Evolutionary conservation across 2,329 filamentous ascomycete species (phyloP), one percentile per base, ranked within the genome.

Genomic region (Aspergillus tamarii): DNA sequence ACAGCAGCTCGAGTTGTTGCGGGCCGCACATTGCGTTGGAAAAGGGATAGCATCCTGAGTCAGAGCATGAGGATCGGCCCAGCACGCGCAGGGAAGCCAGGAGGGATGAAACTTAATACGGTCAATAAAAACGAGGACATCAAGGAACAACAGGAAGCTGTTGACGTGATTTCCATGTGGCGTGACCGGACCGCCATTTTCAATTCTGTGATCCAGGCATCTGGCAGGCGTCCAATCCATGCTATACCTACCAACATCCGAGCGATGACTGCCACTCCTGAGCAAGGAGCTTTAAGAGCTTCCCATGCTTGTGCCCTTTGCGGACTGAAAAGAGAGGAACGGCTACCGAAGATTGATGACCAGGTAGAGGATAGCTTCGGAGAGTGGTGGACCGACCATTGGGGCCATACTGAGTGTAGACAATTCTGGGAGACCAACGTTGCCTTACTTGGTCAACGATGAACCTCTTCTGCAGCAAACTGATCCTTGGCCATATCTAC

Each of bases 321-420:
- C 77, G 94, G 94, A 0, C 78, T 98, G 67, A 95, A 92, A 80
- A 84, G 94, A 67, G 93, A 97, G 46, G 94, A 98, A 80, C 85
- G 94, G 57, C 84, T 97, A 12, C 77, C 81, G 23, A 92, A 89
- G 73, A 86, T 95, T 39, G 93, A 96, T 72, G 82, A 89, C 59
- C 84, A 89, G 30, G 88, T 96, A 10, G 89, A 94, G 71, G 94
- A 98, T 77, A 93, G 91, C 76, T 97, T 97, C 82, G 93, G 93
- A 14, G 94, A 98, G 81, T 98, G 93, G 92, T 98, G 94, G 94
- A 84, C 91, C 48, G 93, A 97, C 53, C 90, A 94, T 76, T 94
- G 93, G 90, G 92, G 90, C 0, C 91, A 94, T 78, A 82, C 87
- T 66, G 86, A 87, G 23, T 98, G 94, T 78, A 87, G 87, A 75